A percentile compares a stretch with the other conserved stretches of the same genome.
Evolutionary conservation across 495 filamentous ascomycete species (phyloP).

Genomic region (Echria macrotheca): DNA sequence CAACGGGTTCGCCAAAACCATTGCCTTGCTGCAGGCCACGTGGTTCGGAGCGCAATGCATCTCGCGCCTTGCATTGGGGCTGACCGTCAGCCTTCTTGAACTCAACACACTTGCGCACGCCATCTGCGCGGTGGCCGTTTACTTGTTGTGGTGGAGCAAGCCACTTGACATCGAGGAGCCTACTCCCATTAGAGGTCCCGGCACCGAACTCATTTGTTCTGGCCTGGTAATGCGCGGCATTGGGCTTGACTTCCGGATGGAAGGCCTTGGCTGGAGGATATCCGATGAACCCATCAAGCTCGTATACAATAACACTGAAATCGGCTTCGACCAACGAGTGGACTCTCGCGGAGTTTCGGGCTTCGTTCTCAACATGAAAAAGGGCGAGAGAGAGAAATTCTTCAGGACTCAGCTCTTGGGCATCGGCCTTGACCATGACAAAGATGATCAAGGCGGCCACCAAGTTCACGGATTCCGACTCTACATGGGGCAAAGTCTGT

Average conservation of each 20-base stretch:
- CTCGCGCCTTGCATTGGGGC: conserved; percentile 3
- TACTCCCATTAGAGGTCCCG: neutral
- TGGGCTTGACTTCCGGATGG: neutral
- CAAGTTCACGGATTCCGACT: neutral
- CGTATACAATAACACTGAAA: too few species aligned
- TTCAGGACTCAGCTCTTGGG: too few species aligned
- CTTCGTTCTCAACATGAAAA: too few species aligned
- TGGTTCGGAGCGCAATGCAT: conserved; percentile 34
- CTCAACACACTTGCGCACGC: conserved; percentile 35
- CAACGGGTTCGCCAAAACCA: neutral
- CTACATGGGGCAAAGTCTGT: conserved; percentile 1
- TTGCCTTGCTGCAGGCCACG: conserved; percentile 9
- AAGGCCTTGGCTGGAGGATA: too few species aligned
- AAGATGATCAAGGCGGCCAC: neutral
- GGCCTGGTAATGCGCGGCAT: neutral
- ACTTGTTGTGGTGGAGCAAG: conserved; percentile 21
- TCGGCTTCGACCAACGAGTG: neutral
- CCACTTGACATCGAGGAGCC: conserved; percentile 7
- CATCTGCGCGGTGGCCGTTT: conserved; percentile 30
- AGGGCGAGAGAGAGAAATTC: too few species aligned
- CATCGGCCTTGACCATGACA: too few species aligned
- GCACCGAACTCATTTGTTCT: neutral
- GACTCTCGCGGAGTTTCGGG: too few species aligned
- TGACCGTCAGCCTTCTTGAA: conserved; percentile 31
- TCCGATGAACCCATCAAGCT: too few species aligned